Evolutionary conservation across 352 stramenopile genomes (phyloP), one percentile per base, ranked within the genome.

Genomic region (Globisporangium camurandrum): DNA sequence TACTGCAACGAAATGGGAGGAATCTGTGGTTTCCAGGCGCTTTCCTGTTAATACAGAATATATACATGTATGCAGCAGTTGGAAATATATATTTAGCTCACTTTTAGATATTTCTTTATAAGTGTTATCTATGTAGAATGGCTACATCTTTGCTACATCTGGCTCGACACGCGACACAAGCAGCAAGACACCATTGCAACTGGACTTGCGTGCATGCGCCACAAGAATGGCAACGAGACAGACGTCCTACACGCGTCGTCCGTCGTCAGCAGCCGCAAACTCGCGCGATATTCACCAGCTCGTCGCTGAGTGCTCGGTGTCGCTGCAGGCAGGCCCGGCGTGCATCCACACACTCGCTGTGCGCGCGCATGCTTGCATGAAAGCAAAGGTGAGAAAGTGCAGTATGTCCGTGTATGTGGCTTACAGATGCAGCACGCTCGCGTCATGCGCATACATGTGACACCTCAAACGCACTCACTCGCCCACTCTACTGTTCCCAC

Each of bases 341-440:
- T 86, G 72, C 63, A 59, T 91, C 46, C 66, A 84, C 49, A 75
- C 76, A 11, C 70, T 66, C 16, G 75, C 77, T 1, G 66, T 88
- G 0, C 76, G 72, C 4, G 79, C 68, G 17, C 75, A 91, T 38
- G 70, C 79, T 2, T 86, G 60, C 37, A 75, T 91, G 64, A 87
- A 88, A 52, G 69, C 69, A 38, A 87, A 86, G 52, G 49, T 69
- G 27, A 3, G 27, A 7, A 12, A n/a, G 27, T 45, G 19, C 4
- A n/a, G n/a, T 20, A 45, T 11, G 14, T 34, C 30, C 30, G 30
- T 12, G 9, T 34, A 12, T 34, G 14, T 34, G 8, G 30, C n/a
- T n/a, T n/a, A n/a, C n/a, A n/a, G n/a, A n/a, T n/a, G n/a, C n/a
- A n/a, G n/a, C n/a, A n/a, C n/a, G n/a, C n/a, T n/a, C 33, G 33